phyloP scores from a whole-genome alignment of 331 rosid species.

The Rhamnella rubrinervis region DNA sequence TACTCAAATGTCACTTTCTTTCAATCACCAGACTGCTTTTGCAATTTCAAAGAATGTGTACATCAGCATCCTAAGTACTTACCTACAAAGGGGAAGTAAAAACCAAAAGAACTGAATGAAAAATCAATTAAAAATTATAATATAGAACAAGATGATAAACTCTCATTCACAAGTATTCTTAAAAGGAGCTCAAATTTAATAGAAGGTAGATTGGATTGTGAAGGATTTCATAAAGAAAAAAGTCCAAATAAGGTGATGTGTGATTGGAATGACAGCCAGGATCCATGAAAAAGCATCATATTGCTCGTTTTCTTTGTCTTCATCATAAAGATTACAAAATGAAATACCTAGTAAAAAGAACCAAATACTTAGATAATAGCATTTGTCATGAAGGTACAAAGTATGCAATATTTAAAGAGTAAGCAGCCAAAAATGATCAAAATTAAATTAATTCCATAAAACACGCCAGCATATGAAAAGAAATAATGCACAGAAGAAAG shows the following conservation, averaged over 20 bases:
- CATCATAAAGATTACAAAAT: conserved; percentile 6
- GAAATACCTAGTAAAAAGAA: conserved; percentile 6
- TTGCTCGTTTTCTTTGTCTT: background rate
- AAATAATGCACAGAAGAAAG: conserved; percentile 7
- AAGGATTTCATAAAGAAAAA: background rate
- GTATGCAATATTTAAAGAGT: no score
- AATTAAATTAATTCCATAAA: background rate
- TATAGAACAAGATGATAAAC: no score
- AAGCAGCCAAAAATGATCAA: background rate
- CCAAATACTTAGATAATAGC: conserved; percentile 1
- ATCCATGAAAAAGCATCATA: background rate
- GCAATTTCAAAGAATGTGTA: no score
- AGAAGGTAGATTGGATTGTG: background rate
- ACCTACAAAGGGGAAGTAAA: no score
- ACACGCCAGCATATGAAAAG: background rate
- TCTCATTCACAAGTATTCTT: no score
- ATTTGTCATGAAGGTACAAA: background rate
- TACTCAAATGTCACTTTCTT: no score
- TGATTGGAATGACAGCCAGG: background rate
- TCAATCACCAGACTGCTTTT: no score
- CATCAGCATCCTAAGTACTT: no score
- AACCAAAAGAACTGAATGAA: no score
- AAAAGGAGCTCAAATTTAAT: no score
- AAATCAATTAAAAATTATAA: no score
- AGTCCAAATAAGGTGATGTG: background rate